Evolutionary conservation across 352 stramenopile species (phyloP), one percentile per base, ranked within the genome.

Genomic region (Pythium angustatum): DNA sequence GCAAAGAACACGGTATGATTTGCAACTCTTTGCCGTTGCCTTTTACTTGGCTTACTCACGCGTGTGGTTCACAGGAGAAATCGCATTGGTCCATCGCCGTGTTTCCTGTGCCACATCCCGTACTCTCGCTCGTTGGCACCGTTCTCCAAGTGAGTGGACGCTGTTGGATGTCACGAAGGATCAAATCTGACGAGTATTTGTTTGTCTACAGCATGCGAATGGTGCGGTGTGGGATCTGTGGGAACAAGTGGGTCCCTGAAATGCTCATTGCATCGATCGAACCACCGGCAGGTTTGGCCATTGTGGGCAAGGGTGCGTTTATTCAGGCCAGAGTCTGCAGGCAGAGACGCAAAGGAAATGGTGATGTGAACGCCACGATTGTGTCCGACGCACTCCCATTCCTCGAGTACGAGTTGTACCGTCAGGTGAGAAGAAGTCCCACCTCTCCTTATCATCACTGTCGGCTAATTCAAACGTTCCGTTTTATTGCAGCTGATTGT

Each of bases 161-260:
- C 27, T 38, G 5, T 14, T 14, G 12, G 28, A 28, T 15, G 14
- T 17, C 30, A 5, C 17, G 27, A 28, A 38, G 10, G 19, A 45
- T 67, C 33, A 69, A 22, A 1, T 27, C 40, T 47, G 26, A 57
- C 17, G 14, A 21, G 64, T 14, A 62, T 19, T 15, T 33, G 47
- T 36, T 22, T 62, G n/a, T 40, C 49, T 24, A 43, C 26, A 94
- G 84, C 58, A 98, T 99, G 96, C 90, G 98, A 51, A 90, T 99
- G 62, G 94, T 98, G 45, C 96, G 96, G 24, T 99, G 97, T 68
- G 79, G 96, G 9, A 76, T 98, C 33, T 99, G 97, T 64, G 92
- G 94, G 3, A 98, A 98, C 68, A 99, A 99, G 65, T 99, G 96
- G 96, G 97, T 99, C 17, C 96, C 96, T 2, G 96, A 98, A 62